Conservation (phyloP, 345 rosid species). For the Tarenaya hassleriana region DNA sequence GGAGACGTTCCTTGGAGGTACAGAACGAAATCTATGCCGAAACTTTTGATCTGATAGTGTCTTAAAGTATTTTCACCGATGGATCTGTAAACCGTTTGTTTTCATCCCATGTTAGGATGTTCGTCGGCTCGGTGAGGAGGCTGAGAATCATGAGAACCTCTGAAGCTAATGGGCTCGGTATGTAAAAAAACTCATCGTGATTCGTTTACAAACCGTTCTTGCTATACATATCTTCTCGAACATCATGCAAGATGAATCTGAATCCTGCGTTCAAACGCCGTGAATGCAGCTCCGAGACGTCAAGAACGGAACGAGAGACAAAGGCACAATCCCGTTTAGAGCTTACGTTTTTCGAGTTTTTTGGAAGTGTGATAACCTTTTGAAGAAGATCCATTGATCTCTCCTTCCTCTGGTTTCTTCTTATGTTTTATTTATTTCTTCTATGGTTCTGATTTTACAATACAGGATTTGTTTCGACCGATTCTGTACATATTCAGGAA, state of each 20-base stretch:
- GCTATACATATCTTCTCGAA: no score
- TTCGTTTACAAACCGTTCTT: background rate
- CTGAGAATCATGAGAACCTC: slow-evolving; percentile 82
- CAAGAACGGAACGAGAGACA: slow-evolving; percentile 50
- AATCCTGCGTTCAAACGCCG: slow-evolving; percentile 7
- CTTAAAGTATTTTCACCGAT: no score
- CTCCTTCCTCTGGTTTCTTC: slow-evolving; percentile 12
- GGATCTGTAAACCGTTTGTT: no score
- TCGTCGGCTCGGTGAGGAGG: slow-evolving; percentile 66
- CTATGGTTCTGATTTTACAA: slow-evolving; percentile 14
- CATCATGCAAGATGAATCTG: background rate
- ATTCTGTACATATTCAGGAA: slow-evolving; percentile 31
- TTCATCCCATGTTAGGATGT: no score
- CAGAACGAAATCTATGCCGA: no score
- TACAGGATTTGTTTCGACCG: slow-evolving; percentile 13
- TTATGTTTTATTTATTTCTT: background rate
- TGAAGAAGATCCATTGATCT: slow-evolving; percentile 22
- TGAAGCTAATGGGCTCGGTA: slow-evolving; percentile 86
- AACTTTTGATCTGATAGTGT: no score
- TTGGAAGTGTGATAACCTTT: slow-evolving; percentile 25
- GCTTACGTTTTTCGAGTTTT: slow-evolving; percentile 8
- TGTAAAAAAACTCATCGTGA: background rate
- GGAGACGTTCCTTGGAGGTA: slow-evolving; percentile 99
- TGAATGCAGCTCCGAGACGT: slow-evolving; percentile 56
- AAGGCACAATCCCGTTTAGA: slow-evolving; percentile 51